Evolutionary conservation across 225 moss, liverwort and hornwort species (phyloP).

Genomic region (Polytrichum formosum): DNA sequence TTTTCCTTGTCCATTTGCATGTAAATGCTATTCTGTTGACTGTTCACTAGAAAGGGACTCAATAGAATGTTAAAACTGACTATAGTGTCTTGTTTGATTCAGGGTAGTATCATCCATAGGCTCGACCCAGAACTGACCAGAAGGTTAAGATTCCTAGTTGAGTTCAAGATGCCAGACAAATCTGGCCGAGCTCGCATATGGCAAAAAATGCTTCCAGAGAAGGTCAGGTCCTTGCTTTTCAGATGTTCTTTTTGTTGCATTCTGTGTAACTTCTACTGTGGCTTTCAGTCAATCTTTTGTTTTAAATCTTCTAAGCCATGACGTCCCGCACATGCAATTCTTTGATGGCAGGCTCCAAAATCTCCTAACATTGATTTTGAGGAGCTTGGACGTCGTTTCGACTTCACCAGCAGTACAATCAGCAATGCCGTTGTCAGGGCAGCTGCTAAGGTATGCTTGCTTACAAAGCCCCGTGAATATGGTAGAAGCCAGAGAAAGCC

Average conservation of each 20-base stretch:
- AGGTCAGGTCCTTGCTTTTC: slow-evolving; percentile 19
- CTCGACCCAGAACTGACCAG: slow-evolving; percentile 54
- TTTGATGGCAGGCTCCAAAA: slow-evolving; percentile 29
- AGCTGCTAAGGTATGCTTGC: slow-evolving; percentile 42
- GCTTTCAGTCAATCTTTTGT: not conserved
- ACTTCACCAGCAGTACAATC: slow-evolving; percentile 54
- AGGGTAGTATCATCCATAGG: slow-evolving; percentile 58
- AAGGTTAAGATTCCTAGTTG: slow-evolving; percentile 54
- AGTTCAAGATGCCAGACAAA: slow-evolving; percentile 61
- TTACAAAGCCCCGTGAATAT: no score
- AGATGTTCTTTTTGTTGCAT: not conserved
- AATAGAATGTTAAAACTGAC: not conserved
- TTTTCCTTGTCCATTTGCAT: no score
- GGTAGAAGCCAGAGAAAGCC: no score
- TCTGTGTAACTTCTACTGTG: not conserved
- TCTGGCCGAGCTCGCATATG: slow-evolving; percentile 49
- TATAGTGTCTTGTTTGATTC: slow-evolving; percentile 1
- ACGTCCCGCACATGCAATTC: no score
- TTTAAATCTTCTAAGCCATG: no score
- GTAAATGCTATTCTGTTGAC: no score
- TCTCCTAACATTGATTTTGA: slow-evolving; percentile 40
- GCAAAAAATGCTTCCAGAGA: slow-evolving; percentile 55
- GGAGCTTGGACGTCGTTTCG: slow-evolving; percentile 54
- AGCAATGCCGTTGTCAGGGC: slow-evolving; percentile 60
- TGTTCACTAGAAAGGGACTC: not conserved